Conservation (phyloP, 2,329 filamentous ascomycete species). For the Colletotrichum viniferum region DNA sequence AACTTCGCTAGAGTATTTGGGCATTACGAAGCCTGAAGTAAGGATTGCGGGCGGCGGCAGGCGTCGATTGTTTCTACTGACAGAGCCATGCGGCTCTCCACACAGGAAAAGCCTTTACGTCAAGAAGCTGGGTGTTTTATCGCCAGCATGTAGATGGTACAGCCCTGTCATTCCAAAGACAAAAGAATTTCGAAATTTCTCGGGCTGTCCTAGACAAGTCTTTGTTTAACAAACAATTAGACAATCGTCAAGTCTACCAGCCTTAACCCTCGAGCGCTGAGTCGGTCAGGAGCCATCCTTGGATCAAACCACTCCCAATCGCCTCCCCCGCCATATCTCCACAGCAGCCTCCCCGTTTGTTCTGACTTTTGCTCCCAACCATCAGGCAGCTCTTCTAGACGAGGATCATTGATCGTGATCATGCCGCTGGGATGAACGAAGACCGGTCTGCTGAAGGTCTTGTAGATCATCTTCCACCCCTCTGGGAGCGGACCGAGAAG, state of each 20-base stretch:
- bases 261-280: fast-evolving
- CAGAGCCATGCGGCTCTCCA: no score
- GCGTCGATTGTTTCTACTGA: no score
- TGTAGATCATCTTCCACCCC: background rate
- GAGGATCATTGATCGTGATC: background rate
- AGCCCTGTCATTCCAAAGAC: no score
- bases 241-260: background rate
- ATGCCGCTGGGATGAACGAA: background rate
- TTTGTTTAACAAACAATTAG: no score
- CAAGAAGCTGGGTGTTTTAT: no score
- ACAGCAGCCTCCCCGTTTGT: background rate
- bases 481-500: background rate
- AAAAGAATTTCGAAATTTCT: no score
- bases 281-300: background rate
- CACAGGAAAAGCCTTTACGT: no score
- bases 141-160: no score
- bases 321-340: background rate
- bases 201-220: no score
- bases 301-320: background rate
- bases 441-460: background rate
- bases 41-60: no score
- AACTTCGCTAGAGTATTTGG: background rate
- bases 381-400: background rate
- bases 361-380: background rate
- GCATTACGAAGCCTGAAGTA: background rate